phyloP scores from a whole-genome alignment of 352 stramenopile genomes.

The Globisporangium iwayamae region DNA sequence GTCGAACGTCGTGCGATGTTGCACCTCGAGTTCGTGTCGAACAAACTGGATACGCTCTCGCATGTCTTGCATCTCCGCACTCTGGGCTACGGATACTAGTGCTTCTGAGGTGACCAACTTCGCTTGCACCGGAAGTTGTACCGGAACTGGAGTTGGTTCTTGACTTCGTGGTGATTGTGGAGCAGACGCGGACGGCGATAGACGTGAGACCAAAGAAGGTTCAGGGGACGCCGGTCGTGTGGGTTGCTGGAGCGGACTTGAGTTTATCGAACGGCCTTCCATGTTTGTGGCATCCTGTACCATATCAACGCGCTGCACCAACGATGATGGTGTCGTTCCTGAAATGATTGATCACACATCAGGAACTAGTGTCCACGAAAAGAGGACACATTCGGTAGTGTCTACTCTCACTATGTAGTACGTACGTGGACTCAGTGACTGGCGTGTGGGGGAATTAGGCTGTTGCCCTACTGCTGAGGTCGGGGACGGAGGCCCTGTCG shows the following conservation, averaged over 20 bases:
- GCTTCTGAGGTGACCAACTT: background rate
- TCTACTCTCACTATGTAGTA: background rate
- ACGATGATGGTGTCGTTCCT: background rate
- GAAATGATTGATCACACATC: background rate
- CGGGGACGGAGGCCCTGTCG: background rate
- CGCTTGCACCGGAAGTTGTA: background rate
- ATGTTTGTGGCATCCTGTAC: background rate
- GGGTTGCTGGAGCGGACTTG: background rate
- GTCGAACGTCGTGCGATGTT: constrained; percentile 32
- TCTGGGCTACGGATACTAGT: background rate
- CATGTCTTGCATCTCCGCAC: constrained; percentile 12
- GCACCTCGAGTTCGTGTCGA: constrained; percentile 35
- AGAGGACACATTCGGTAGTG: background rate
- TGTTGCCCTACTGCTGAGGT: background rate
- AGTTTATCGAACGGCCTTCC: background rate
- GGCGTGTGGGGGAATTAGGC: background rate
- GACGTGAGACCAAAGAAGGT: constrained; percentile 1
- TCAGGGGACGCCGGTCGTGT: background rate
- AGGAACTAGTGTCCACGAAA: background rate
- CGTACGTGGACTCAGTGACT: constrained; percentile 6
- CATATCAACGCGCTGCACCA: background rate
- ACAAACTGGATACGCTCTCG: constrained; percentile 31
- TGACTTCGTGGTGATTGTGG: background rate
- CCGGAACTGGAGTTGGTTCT: background rate
- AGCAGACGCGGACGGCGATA: constrained; percentile 2